A percentile compares a stretch with the other conserved stretches of the same genome.
Evolutionary conservation across 495 filamentous ascomycete genomes (phyloP).

Genomic region (Podospora australis): DNA sequence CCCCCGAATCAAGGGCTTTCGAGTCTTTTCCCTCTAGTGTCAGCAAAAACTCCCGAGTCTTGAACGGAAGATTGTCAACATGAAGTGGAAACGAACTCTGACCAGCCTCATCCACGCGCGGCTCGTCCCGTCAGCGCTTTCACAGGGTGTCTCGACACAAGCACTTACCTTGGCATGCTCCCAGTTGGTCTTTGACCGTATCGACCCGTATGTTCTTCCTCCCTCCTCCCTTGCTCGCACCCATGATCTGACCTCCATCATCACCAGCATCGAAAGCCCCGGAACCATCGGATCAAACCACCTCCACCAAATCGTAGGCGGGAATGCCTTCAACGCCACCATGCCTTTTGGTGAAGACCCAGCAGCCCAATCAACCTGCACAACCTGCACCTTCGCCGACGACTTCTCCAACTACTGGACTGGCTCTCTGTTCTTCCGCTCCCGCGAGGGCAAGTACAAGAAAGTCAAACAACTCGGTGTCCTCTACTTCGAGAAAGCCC

Average conservation of each 20-base stretch:
- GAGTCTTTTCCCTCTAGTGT: no score
- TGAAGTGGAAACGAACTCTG: no score
- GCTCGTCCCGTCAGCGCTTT: no score
- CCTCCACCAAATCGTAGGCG: slow-evolving; percentile 43
- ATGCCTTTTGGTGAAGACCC: slow-evolving; percentile 34
- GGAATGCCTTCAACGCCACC: slow-evolving; percentile 43
- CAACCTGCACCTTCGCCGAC: slow-evolving; percentile 18
- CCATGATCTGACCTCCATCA: slow-evolving; percentile 27
- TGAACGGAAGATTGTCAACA: no score
- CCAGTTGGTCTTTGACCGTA: not conserved
- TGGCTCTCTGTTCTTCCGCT: slow-evolving; percentile 41
- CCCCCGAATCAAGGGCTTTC: no score
- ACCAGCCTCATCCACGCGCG: no score
- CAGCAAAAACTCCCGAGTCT: no score
- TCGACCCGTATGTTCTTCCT: not conserved
- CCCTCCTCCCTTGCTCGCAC: slow-evolving; percentile 10
- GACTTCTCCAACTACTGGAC: slow-evolving; percentile 36
- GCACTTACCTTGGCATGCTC: no score
- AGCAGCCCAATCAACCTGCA: slow-evolving; percentile 27
- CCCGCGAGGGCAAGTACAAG: slow-evolving; percentile 41
- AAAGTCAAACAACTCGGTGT: slow-evolving; percentile 22
- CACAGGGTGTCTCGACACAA: no score
- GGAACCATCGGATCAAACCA: slow-evolving; percentile 33
- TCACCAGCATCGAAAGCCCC: slow-evolving; percentile 34
- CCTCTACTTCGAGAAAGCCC: slow-evolving; percentile 11